Evolutionary conservation across 2,329 filamentous ascomycete species (phyloP).

Genomic region (Pseudocercospora crystallina): DNA sequence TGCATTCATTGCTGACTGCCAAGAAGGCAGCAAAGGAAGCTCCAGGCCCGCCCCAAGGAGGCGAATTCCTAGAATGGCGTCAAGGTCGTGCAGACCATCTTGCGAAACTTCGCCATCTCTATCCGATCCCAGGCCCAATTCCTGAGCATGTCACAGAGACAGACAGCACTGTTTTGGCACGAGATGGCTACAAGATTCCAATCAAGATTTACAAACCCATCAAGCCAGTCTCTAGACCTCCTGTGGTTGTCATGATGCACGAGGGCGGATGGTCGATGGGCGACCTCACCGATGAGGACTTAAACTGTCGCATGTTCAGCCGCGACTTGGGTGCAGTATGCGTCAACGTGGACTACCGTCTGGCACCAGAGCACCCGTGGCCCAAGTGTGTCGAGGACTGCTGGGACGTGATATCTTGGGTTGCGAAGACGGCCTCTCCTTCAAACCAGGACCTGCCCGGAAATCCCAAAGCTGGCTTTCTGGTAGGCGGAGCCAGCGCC

Average conservation of each 20-base stretch:
- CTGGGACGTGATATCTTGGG: conserved; percentile 45
- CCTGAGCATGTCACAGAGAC: conserved; percentile 18
- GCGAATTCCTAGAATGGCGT: conserved; percentile 1
- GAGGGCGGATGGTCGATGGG: conserved; percentile 48
- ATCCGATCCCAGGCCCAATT: conserved; percentile 26
- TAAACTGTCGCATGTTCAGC: conserved; percentile 22
- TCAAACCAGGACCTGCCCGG: conserved; percentile 19
- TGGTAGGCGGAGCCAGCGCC: conserved; percentile 50
- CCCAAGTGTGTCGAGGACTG: conserved; percentile 46
- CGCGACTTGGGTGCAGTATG: conserved; percentile 19
- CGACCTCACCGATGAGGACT: conserved; percentile 41
- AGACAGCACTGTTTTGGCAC: conserved; percentile 5
- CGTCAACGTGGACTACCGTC: conserved; percentile 36
- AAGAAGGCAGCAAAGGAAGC: neutral
- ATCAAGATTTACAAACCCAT: conserved; percentile 19
- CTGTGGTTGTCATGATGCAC: conserved; percentile 43
- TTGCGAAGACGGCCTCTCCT: conserved; percentile 35
- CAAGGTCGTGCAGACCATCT: conserved; percentile 17
- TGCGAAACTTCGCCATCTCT: conserved; percentile 20
- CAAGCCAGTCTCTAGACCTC: conserved; percentile 4
- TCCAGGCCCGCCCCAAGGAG: neutral
- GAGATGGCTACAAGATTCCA: conserved; percentile 19
- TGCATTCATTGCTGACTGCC: neutral
- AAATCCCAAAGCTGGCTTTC: conserved; percentile 46
- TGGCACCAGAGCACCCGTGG: conserved; percentile 49